A percentile compares a stretch with the other conserved stretches of the same genome.
phyloP scores from a whole-genome alignment of 1,139 yeast genomes.

The Diutina mesorugosa region DNA sequence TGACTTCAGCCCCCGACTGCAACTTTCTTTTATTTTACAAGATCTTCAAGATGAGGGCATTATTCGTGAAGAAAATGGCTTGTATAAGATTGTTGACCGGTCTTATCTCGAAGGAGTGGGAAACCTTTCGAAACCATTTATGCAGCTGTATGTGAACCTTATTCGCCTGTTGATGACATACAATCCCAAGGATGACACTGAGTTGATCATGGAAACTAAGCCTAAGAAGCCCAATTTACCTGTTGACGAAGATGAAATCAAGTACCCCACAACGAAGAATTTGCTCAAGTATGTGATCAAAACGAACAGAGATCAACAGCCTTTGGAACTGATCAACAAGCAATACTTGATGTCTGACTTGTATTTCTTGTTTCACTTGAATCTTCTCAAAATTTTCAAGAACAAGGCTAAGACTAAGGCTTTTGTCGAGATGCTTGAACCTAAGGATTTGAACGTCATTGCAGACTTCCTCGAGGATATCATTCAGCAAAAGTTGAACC shows the following conservation, averaged over 20 bases:
- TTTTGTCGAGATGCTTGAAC: slow-evolving; percentile 20
- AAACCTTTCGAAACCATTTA: slow-evolving; percentile 25
- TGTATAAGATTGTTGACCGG: slow-evolving; percentile 14
- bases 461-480: slow-evolving; percentile 16
- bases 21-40: slow-evolving; percentile 17
- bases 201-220: background rate
- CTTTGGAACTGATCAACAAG: slow-evolving; percentile 14
- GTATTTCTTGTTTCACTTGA: slow-evolving; percentile 25
- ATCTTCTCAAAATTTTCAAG: slow-evolving; percentile 24
- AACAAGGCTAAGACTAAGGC: slow-evolving; percentile 32
- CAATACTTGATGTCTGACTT: slow-evolving; percentile 31
- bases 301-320: background rate
- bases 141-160: slow-evolving; percentile 6
- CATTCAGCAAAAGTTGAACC: slow-evolving; percentile 7
- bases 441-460: slow-evolving; percentile 18
- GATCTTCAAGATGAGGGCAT: slow-evolving; percentile 12
- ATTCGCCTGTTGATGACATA: slow-evolving; percentile 1
- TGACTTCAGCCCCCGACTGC: slow-evolving; percentile 20
- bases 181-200: background rate
- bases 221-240: slow-evolving; percentile 1
- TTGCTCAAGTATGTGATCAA: slow-evolving; percentile 1
- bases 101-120: slow-evolving; percentile 15
- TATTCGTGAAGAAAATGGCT: slow-evolving; percentile 7
- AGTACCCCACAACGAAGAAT: slow-evolving; percentile 2
- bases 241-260: slow-evolving; percentile 1